Evolutionary conservation across 2,329 filamentous ascomycete species (phyloP), one percentile per base, ranked within the genome.

Genomic region (Aspergillus pseudoglaucus): DNA sequence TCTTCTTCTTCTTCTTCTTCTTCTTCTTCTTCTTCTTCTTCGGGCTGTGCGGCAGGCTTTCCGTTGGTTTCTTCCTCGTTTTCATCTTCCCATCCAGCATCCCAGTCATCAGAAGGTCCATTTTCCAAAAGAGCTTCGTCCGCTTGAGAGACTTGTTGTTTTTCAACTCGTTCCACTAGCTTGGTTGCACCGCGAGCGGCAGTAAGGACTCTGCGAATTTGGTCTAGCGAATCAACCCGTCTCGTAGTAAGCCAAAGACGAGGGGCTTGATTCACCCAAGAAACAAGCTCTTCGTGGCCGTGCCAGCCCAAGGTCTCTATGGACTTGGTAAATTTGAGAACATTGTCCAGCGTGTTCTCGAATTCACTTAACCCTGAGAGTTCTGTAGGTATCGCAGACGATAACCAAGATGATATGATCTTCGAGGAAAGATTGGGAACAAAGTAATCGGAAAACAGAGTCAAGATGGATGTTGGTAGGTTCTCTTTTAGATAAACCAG

Each of bases 231-330:
- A 30, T 79, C 82, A 59, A 95, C 90, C 59, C 87, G 83, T 55
- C 90, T 85, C 63, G 89, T 91, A 2, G 81, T 81, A 12, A 97
- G 77, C 93, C 93, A 98, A 22, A 89, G 83, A 48, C 82, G 82
- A 0, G 90, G 87, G 1, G 88, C 86, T 52, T 85, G 83, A 37
- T 84, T 80, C 0, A 88, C 83, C 91, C 93, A 98, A 20, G 88
- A 82, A 40, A 80, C 76, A 33, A 98, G 70, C 27, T 84, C 80
- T 46, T 72, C 70, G 42, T 77, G 72, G 3, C 77, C 79, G 14
- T 77, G 75, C 77, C 88, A 91, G 0, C 79, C 77, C 15, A 84
- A 72, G 6, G 72, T 68, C 32, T 81, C 75, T 6, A 97, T 69
- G 1, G 74, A 75, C 6, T 75, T 69, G 46, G 84, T 85, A 58